Evolutionary conservation across 2,329 filamentous ascomycete genomes (phyloP), one percentile per base, ranked within the genome.

Genomic region (Paracamarosporium sp.): DNA sequence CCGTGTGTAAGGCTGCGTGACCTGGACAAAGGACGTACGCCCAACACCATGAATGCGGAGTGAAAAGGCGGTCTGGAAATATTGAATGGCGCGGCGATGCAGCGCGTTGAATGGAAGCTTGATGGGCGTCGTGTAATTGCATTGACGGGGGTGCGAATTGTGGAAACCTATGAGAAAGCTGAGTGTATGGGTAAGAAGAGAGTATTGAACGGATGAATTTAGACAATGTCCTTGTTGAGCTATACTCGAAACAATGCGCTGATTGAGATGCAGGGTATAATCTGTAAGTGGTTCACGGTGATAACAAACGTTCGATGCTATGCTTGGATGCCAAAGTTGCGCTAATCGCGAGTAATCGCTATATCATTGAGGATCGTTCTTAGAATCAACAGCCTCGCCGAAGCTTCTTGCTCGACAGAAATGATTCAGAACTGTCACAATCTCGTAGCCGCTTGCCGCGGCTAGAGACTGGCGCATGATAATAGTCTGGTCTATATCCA

Each of bases 31-130:
- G 28, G n/a, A 45, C 43, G n/a, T n/a, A n/a, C n/a, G n/a, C 24
- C 22, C 20, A n/a, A 28, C 47, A 28, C 15, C 11, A 24, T 38
- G 47, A 22, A 12, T 7, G 22, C 2, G 22, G 7, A 30, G 5
- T 17, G 47, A 38, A 50, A 50, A 40, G 33, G 47, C 47, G 47
- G 47, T 50, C 47, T 50, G 47, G 31, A 38, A 38, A n/a, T 40
- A 50, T 50, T 50, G 47, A 38, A 20, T 24, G 22, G 13, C 12
- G 47, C 38, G 47, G 47, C 47, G 47, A 50, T 40, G 46, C 46
- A 28, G 15, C 12, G 45, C 27, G 45, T 25, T 24, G 30, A 11
- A 15, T n/a, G 5, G 20, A 36, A 17, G 35, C n/a, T 7, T 25
- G 22, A 15, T 36, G 45, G 11, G 40, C 24, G 9, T 7, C 40